A percentile compares a stretch with the other conserved stretches of the same genome.
These are phyloP conservation scores for Albatrellus ellisii DNA, from an alignment of 768 basidiomycete species.

Conservation along the genomic window DNA sequence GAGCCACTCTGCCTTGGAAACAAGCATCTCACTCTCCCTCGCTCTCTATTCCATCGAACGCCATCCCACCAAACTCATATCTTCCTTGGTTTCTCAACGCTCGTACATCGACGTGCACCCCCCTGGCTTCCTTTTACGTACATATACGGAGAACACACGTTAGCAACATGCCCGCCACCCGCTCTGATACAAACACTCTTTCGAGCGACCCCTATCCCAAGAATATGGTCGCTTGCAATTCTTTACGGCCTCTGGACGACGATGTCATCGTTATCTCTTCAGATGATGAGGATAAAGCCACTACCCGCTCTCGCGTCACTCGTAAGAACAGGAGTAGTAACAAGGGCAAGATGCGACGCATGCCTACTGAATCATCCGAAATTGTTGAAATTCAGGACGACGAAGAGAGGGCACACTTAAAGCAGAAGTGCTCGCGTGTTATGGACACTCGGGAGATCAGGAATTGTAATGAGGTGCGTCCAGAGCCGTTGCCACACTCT, in stretches of 20 bases:
- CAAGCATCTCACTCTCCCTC: too few relatives aligned
- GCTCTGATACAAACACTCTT: neutral
- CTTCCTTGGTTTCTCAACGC: too few relatives aligned
- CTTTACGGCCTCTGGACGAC: neutral
- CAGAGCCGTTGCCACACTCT: too few relatives aligned
- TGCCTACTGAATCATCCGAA: too few relatives aligned
- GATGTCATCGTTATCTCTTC: constrained; percentile 2
- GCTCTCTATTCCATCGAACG: too few relatives aligned
- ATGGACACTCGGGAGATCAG: neutral
- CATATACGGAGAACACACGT: too few relatives aligned
- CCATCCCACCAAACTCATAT: too few relatives aligned
- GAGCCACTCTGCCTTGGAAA: too few relatives aligned
- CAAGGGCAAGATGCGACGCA: neutral
- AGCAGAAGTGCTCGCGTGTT: neutral
- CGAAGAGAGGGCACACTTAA: neutral
- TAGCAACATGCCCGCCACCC: neutral
- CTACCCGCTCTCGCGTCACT: neutral
- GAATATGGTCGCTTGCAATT: neutral
- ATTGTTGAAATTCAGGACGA: neutral
- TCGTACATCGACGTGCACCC: too few relatives aligned
- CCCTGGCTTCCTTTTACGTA: too few relatives aligned
- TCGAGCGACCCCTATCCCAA: neutral
- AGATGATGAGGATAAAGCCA: neutral
- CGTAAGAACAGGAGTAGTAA: neutral
- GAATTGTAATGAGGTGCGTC: neutral